Evolutionary conservation across 495 filamentous ascomycete genomes (phyloP).

Genomic region (Penicillium fimorum): DNA sequence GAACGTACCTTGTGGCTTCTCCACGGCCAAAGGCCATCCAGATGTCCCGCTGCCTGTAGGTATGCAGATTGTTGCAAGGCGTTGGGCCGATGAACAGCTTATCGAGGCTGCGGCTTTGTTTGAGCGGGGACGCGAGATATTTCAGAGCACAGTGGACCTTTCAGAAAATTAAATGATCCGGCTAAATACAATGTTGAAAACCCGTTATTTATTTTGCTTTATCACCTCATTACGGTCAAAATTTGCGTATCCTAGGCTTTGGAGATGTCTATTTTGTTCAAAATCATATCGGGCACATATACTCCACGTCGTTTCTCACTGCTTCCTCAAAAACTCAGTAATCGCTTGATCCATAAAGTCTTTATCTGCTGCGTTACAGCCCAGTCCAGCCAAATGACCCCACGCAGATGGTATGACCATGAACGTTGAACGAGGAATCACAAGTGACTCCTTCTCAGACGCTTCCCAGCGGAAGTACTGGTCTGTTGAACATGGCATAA

Average conservation of each 20-base stretch:
- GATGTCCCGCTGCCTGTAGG: conserved; percentile 50
- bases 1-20: conserved; percentile 52
- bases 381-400: conserved; percentile 60
- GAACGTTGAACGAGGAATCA: conserved; percentile 42
- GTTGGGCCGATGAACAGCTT: conserved; percentile 43
- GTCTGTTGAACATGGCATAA: conserved; percentile 60
- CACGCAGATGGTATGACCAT: conserved; percentile 56
- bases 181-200: no score
- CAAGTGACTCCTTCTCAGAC: conserved; percentile 46
- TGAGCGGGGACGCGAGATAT: conserved; percentile 13
- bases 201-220: not conserved
- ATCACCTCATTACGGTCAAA: not conserved
- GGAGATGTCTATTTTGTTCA: not conserved
- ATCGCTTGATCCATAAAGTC: conserved; percentile 60
- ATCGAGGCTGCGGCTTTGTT: conserved; percentile 26
- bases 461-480: conserved; percentile 66
- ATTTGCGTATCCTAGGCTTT: not conserved
- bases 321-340: conserved; percentile 28
- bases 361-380: conserved; percentile 52
- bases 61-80: conserved; percentile 55
- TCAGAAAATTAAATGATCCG: not conserved
- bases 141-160: not conserved
- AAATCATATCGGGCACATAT: not conserved
- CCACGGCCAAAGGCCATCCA: conserved; percentile 30
- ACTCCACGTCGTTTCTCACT: not conserved